phyloP scores from a whole-genome alignment of 257 asterid genomes.

The Solanum pennellii region DNA sequence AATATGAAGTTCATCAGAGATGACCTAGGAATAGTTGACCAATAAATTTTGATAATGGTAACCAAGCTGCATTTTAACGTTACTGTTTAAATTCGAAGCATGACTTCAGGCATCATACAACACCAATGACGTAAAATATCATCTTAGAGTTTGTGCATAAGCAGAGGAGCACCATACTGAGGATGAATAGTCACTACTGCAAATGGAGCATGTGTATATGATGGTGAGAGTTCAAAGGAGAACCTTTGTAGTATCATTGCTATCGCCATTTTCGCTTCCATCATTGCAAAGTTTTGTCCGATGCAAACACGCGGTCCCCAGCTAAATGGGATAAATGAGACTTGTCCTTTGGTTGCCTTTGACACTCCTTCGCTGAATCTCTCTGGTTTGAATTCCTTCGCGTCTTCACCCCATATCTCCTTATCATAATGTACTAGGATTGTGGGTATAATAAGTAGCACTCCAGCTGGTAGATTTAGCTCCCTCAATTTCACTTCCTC shows the following conservation, averaged over 20 bases:
- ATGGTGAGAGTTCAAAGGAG: constrained; percentile 17
- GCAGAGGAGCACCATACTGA: not conserved
- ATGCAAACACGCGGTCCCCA: constrained; percentile 27
- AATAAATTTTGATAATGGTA: not conserved
- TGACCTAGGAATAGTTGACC: no score
- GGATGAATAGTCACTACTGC: not conserved
- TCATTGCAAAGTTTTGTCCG: constrained; percentile 19
- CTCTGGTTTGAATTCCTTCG: constrained; percentile 19
- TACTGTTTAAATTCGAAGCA: not conserved
- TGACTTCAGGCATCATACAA: not conserved
- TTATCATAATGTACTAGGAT: constrained; percentile 16
- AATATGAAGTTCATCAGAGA: no score
- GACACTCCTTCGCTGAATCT: constrained; percentile 17
- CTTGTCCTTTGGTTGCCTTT: not conserved
- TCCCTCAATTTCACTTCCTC: constrained; percentile 8
- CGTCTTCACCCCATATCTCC: constrained; percentile 25
- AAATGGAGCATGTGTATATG: not conserved
- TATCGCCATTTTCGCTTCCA: constrained; percentile 21
- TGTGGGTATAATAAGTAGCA: not conserved
- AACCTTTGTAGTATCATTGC: constrained; percentile 20
- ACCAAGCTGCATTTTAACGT: not conserved
- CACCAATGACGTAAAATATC: not conserved
- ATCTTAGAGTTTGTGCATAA: not conserved
- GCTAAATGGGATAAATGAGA: constrained; percentile 13
- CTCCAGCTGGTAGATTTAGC: not conserved